phyloP scores from a whole-genome alignment of 2,329 filamentous ascomycete species.

The Mycogone perniciosa region DNA sequence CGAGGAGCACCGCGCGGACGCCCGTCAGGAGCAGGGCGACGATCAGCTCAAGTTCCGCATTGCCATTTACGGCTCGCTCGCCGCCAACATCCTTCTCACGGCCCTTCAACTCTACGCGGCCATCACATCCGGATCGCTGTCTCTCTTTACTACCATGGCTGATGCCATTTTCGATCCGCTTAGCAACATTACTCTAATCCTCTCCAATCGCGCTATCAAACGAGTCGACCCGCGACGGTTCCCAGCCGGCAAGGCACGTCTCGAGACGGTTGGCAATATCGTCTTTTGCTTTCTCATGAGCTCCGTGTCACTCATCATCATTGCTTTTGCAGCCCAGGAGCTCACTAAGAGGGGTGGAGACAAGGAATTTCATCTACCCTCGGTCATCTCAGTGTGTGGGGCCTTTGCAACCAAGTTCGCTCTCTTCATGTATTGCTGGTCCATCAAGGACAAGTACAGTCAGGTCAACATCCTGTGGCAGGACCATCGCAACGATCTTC shows the following conservation, averaged over 20 bases:
- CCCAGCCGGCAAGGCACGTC: constrained; percentile 84
- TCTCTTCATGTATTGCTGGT: constrained; percentile 89
- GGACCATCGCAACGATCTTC: constrained; percentile 93
- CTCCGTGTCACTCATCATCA: constrained; percentile 82
- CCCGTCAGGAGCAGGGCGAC: constrained; percentile 70
- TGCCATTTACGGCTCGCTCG: constrained; percentile 61
- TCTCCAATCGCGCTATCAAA: constrained; percentile 82
- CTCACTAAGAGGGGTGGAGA: constrained; percentile 50
- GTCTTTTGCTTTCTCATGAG: constrained; percentile 96
- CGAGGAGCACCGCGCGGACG: constrained; percentile 79
- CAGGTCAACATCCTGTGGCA: constrained; percentile 92
- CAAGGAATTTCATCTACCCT: constrained; percentile 70
- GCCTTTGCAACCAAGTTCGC: constrained; percentile 79
- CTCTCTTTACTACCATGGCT: constrained; percentile 95
- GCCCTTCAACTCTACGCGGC: constrained; percentile 84
- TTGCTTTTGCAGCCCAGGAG: constrained; percentile 76
- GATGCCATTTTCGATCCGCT: constrained; percentile 91
- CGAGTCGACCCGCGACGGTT: constrained; percentile 81
- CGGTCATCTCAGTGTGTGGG: constrained; percentile 75
- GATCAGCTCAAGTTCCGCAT: constrained; percentile 73
- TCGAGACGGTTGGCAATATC: constrained; percentile 95
- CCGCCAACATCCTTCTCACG: constrained; percentile 73
- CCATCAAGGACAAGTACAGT: constrained; percentile 81
- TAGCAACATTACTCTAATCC: constrained; percentile 79
- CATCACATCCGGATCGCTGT: constrained; percentile 79